These are phyloP conservation scores for Nicotiana otophora DNA, from an alignment of 257 asterid species.

Conservation along the genomic window DNA sequence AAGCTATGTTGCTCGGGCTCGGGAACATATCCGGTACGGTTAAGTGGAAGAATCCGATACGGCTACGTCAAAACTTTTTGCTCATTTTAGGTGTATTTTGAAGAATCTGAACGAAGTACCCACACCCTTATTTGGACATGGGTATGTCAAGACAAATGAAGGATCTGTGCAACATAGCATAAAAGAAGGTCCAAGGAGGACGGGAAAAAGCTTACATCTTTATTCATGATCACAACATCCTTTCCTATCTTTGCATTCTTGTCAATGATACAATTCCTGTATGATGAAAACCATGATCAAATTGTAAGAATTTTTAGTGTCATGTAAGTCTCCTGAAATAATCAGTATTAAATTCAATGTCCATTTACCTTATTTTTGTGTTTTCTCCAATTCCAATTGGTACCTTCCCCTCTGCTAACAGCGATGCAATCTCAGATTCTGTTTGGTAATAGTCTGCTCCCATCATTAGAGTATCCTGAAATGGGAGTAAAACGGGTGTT, in stretches of 20 bases:
- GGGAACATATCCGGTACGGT: no score
- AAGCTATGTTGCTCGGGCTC: no score
- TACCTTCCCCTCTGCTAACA: constrained; percentile 73
- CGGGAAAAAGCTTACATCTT: constrained; percentile 51
- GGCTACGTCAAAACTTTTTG: no score
- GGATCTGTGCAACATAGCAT: no score
- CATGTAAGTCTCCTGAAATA: not conserved
- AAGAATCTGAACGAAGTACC: no score
- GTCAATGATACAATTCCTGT: constrained; percentile 86
- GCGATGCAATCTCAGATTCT: constrained; percentile 84
- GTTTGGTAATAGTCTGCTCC: constrained; percentile 92
- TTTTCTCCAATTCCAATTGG: constrained; percentile 83
- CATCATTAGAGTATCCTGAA: constrained; percentile 83
- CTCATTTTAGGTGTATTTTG: no score
- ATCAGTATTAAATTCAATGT: not conserved
- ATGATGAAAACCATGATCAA: not conserved
- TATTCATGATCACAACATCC: constrained; percentile 74
- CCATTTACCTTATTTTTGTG: constrained; percentile 70
- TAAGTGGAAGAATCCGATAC: no score
- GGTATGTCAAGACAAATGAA: no score
- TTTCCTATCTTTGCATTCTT: constrained; percentile 87
- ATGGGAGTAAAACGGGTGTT: not conserved
- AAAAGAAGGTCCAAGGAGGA: not conserved
- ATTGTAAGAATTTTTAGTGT: not conserved
- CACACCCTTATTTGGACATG: no score